Conservation (phyloP, 805 yeast species). For the Clavispora phyllophila region DNA sequence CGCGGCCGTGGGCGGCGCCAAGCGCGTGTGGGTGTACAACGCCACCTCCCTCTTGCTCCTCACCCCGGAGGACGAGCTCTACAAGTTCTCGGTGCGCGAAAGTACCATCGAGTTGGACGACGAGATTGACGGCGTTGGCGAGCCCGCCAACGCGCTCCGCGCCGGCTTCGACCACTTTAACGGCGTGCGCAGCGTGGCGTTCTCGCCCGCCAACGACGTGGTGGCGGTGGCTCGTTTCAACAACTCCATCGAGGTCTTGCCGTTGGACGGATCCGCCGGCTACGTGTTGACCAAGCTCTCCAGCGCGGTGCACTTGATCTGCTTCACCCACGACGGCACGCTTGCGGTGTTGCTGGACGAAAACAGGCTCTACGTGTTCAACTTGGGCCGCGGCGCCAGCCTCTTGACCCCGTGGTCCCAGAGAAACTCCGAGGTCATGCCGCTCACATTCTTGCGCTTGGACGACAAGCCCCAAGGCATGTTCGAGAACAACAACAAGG, state of each 20-base stretch:
- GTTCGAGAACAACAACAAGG: constrained; percentile 45
- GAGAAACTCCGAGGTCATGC: constrained; percentile 68
- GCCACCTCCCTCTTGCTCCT: constrained; percentile 45
- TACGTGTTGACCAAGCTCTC: constrained; percentile 54
- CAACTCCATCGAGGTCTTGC: constrained; percentile 57
- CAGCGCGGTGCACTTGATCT: constrained; percentile 54
- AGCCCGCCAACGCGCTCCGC: constrained; percentile 6
- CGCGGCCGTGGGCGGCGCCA: constrained; percentile 51
- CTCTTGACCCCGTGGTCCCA: constrained; percentile 75
- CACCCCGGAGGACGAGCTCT: constrained; percentile 59
- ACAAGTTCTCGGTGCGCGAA: constrained; percentile 33
- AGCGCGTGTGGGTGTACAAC: constrained; percentile 42
- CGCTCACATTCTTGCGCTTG: constrained; percentile 50
- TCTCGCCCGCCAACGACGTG: constrained; percentile 39
- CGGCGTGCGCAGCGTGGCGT: constrained; percentile 48
- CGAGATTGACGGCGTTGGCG: constrained; percentile 31
- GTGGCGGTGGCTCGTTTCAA: constrained; percentile 58
- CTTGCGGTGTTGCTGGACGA: constrained; percentile 68
- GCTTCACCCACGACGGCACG: constrained; percentile 48
- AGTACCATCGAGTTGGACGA: constrained; percentile 30
- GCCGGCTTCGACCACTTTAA: constrained; percentile 42
- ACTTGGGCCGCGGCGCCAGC: constrained; percentile 13
- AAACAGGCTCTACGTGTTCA: constrained; percentile 68
- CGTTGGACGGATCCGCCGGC: constrained; percentile 23
- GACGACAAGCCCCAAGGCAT: constrained; percentile 72